Conservation (phyloP, 495 filamentous ascomycete species). For the Aspergillus campestris region DNA sequence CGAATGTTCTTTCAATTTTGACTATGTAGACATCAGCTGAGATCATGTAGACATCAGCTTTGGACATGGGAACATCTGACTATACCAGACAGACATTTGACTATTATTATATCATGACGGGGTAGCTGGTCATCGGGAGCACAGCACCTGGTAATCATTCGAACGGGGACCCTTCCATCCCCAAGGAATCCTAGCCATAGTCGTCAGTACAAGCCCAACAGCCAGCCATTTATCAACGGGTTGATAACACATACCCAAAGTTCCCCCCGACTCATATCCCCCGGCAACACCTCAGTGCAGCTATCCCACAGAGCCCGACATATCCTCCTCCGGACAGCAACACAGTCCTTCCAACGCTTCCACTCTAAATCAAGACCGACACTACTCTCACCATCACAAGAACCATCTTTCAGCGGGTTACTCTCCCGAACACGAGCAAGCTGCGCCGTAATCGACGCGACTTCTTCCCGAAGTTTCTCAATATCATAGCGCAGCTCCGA, state of each 20-base stretch:
- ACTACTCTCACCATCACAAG: conserved; percentile 21
- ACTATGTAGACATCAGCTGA: too few species aligned
- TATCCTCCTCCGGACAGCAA: conserved; percentile 38
- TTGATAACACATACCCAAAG: conserved; percentile 37
- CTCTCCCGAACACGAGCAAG: conserved; percentile 28
- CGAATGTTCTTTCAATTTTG: too few species aligned
- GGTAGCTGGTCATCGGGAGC: too few species aligned
- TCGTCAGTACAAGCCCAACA: neutral
- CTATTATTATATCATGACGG: too few species aligned
- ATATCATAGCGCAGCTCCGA: conserved; percentile 42
- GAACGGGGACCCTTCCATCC: conserved; percentile 28
- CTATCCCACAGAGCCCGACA: conserved; percentile 44
- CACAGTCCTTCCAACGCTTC: conserved; percentile 43
- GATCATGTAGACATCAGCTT: too few species aligned
- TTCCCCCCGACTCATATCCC: conserved; percentile 36
- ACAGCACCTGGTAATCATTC: conserved; percentile 10
- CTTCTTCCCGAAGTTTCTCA: conserved; percentile 37
- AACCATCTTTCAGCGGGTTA: neutral
- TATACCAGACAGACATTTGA: too few species aligned
- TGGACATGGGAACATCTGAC: too few species aligned
- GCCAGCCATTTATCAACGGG: neutral
- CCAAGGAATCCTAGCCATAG: conserved; percentile 30
- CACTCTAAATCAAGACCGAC: conserved; percentile 40
- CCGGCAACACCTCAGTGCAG: conserved; percentile 39
- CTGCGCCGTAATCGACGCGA: conserved; percentile 27